phyloP scores from a whole-genome alignment of 2,329 filamentous ascomycete species.

The Penicillium verrucosum region DNA sequence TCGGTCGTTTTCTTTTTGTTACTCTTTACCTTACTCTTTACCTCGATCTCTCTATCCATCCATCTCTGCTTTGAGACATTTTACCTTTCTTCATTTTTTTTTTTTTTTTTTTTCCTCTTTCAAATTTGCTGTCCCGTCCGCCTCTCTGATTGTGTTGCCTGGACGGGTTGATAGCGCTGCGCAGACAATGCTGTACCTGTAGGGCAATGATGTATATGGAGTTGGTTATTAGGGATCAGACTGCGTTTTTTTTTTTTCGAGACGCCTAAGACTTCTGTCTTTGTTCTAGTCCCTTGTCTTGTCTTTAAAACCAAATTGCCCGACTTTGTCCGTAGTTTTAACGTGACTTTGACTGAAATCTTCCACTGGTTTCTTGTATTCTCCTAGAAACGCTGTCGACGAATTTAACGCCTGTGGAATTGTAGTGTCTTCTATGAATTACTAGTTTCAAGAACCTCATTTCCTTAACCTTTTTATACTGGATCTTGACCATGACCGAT shows the following conservation, averaged over 20 bases:
- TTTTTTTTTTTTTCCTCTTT: conserved; percentile 2
- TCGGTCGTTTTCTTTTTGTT: conserved; percentile 29
- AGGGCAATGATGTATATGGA: conserved; percentile 1
- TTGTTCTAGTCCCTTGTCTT: background rate
- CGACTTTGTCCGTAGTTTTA: background rate
- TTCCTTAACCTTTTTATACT: background rate
- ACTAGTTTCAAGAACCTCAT: background rate
- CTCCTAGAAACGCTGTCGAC: background rate
- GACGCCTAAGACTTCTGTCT: background rate
- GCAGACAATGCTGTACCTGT: background rate
- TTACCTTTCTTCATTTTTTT: conserved; percentile 10
- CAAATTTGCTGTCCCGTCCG: conserved; percentile 1
- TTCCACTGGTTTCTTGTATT: background rate
- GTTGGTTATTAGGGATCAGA: background rate
- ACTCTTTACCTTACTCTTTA: conserved; percentile 17
- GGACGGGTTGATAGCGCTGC: conserved; percentile 3
- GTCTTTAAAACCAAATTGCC: background rate
- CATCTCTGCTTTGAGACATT: conserved; percentile 7
- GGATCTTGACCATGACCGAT: background rate
- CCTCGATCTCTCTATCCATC: conserved; percentile 15
- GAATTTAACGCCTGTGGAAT: background rate
- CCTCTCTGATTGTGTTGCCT: background rate
- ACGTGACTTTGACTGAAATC: background rate
- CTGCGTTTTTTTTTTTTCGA: background rate
- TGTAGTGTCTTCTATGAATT: background rate